Evolutionary conservation across 2,329 filamentous ascomycete genomes (phyloP).

Genomic region (Rugonectria rugulosa): DNA sequence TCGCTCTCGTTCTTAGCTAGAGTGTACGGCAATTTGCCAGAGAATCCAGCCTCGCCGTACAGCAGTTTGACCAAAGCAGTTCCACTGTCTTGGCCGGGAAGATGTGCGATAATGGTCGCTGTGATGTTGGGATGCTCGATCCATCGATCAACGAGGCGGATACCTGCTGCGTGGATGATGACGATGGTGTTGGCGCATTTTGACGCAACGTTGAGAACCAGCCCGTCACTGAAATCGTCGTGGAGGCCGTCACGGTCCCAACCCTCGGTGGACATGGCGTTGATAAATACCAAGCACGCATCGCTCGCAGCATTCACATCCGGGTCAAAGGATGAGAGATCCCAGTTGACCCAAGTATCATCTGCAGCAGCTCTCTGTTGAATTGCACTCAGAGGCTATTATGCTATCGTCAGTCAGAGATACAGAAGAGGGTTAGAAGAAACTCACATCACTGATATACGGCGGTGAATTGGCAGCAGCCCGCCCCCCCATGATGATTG

Average conservation of each 20-base stretch:
- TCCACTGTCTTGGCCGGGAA: constrained; percentile 72
- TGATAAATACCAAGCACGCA: constrained; percentile 84
- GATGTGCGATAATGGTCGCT: constrained; percentile 66
- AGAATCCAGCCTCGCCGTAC: constrained; percentile 62
- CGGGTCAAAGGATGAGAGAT: constrained; percentile 42
- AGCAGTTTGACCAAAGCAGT: constrained; percentile 61
- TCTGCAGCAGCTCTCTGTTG: constrained; percentile 60
- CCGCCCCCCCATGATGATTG: constrained; percentile 59
- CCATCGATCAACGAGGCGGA: constrained; percentile 68
- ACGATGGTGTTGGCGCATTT: constrained; percentile 71
- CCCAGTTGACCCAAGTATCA: constrained; percentile 62
- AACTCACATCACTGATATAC: constrained; percentile 56
- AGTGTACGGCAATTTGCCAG: constrained; percentile 69
- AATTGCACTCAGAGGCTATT: constrained; percentile 62
- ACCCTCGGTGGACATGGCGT: constrained; percentile 79
- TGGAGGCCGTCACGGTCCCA: constrained; percentile 71
- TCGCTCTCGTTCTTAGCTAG: constrained; percentile 61
- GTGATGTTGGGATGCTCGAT: constrained; percentile 71
- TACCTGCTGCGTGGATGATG: constrained; percentile 68
- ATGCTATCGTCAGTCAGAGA: not conserved
- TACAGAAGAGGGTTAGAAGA: too few species aligned
- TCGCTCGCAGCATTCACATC: constrained; percentile 52
- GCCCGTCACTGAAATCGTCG: constrained; percentile 71
- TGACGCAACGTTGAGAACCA: constrained; percentile 66
- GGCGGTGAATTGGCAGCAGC: constrained; percentile 59